phyloP scores from a whole-genome alignment of 805 yeast genomes.

The Wickerhamomyces bovis region DNA sequence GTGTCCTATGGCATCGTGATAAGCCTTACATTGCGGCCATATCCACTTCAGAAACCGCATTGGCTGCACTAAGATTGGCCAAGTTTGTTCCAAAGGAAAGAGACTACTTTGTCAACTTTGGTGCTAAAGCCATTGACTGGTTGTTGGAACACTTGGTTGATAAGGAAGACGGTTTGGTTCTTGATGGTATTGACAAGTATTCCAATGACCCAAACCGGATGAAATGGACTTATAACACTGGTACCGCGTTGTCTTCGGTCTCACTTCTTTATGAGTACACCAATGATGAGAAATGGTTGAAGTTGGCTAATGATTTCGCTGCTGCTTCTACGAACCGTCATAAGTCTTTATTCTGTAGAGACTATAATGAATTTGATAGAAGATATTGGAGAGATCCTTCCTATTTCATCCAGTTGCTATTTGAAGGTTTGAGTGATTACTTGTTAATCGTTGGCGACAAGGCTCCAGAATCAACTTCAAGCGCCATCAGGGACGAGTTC shows the following conservation, averaged over 20 bases:
- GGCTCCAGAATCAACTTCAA: constrained; percentile 28
- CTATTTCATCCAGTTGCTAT: constrained; percentile 55
- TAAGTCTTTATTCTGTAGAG: constrained; percentile 57
- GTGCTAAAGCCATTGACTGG: constrained; percentile 56
- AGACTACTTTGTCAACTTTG: constrained; percentile 46
- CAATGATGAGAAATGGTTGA: constrained; percentile 43
- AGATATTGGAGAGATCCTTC: constrained; percentile 62
- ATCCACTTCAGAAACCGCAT: constrained; percentile 62
- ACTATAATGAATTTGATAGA: constrained; percentile 37
- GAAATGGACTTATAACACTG: constrained; percentile 66
- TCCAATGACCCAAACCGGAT: constrained; percentile 38
- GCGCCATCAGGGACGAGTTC: constrained; percentile 34
- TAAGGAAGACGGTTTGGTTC: constrained; percentile 46
- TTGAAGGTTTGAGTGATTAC: constrained; percentile 67
- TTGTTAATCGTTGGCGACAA: constrained; percentile 40
- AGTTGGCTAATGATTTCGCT: constrained; percentile 31
- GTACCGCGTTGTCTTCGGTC: constrained; percentile 55
- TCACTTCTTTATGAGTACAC: constrained; percentile 45
- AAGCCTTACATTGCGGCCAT: constrained; percentile 58
- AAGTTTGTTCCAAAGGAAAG: constrained; percentile 44
- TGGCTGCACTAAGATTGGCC: constrained; percentile 53
- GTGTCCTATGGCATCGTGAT: constrained; percentile 60
- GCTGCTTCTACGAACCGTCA: constrained; percentile 53
- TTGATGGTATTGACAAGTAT: constrained; percentile 50
- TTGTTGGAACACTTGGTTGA: constrained; percentile 46